A percentile compares a stretch with the other conserved stretches of the same genome.
Conservation (phyloP, 495 filamentous ascomycete genomes). For the Aspergillus sclerotiicarbonarius region DNA sequence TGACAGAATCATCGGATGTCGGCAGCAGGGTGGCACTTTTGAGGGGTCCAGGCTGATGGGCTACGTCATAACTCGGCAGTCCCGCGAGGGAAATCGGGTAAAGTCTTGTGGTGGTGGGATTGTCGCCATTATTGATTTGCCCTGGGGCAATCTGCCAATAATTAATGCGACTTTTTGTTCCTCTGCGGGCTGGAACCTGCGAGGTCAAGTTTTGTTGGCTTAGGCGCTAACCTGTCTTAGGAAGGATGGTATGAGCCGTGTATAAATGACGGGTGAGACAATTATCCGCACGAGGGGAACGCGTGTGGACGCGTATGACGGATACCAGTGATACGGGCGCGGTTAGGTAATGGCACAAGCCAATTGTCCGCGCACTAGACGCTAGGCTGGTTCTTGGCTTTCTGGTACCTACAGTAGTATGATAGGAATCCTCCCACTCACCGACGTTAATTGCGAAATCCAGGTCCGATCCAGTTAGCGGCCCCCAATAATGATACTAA, state of each 20-base stretch:
- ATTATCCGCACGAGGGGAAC: neutral
- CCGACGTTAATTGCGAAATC: conserved; percentile 6
- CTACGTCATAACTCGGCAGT: conserved; percentile 5
- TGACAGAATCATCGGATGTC: neutral
- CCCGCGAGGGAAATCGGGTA: neutral
- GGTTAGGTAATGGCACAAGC: neutral
- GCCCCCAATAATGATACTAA: neutral
- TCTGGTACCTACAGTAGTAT: conserved; percentile 26
- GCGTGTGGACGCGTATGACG: neutral
- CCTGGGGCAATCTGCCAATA: conserved; percentile 7
- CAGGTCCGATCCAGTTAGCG: neutral
- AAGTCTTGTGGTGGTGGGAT: neutral
- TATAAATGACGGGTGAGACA: neutral
- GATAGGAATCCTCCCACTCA: conserved; percentile 2
- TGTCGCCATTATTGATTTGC: conserved; percentile 5
- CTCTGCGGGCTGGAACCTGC: neutral
- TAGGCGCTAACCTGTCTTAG: too few species aligned
- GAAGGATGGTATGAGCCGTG: neutral
- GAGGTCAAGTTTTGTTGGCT: too few species aligned
- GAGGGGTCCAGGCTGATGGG: neutral
- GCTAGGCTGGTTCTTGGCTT: conserved; percentile 16
- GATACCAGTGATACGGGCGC: neutral
- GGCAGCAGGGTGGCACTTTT: conserved; percentile 2
- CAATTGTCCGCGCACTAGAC: conserved; percentile 10
- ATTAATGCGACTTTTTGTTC: conserved; percentile 6